Base-by-base conservation (phyloP, 257 asterid genomes). In the Striga asiatica region DNA sequence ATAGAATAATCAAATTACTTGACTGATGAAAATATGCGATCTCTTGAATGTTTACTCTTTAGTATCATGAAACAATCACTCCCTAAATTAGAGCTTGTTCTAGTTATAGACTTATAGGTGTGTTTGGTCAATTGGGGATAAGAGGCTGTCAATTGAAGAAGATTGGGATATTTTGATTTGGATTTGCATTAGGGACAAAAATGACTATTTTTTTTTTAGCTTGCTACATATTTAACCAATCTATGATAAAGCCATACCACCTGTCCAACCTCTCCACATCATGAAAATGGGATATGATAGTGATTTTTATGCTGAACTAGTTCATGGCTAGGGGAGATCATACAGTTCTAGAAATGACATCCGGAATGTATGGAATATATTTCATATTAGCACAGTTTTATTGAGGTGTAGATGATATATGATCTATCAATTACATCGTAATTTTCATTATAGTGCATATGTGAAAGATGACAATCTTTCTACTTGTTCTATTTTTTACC, bases 1-100 rank as follows among this genome's bases (percentile, higher is more conserved):
- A 52, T 17, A 51, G 57, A 41, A 41, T 52, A 35, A 24, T 25
- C 54, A n/a, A 21, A 10, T 2, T 42, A 58, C 35, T 69, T 63
- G 58, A 49, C 31, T 8, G 27, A 16, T 25, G 13, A 22, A 56
- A 54, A 31, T 16, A 29, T 29, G 17, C 35, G 43, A 27, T 21
- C 49, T 39, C 18, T 45, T 34, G 4, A 6, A 13, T 47, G 5
- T 11, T n/a, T n/a, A 35, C 25, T 18, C 20, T 57, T 56, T 17
- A 22, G 65, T 14, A 41, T 29, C 17, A 9, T 28, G 54, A 47
- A 53, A 25, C 29, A 42, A 8, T 12, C n/a, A 24, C 27, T 32
- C 16, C 38, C 13, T 42, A 42, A 23, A 23, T 42, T 42, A 37
- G 24, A 39, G 56, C 37, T 47, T 37, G 49, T 2, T 45, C 9